Evolutionary conservation across 208 protist genomes (phyloP).

Genomic region (Leishmania amazonensis): DNA sequence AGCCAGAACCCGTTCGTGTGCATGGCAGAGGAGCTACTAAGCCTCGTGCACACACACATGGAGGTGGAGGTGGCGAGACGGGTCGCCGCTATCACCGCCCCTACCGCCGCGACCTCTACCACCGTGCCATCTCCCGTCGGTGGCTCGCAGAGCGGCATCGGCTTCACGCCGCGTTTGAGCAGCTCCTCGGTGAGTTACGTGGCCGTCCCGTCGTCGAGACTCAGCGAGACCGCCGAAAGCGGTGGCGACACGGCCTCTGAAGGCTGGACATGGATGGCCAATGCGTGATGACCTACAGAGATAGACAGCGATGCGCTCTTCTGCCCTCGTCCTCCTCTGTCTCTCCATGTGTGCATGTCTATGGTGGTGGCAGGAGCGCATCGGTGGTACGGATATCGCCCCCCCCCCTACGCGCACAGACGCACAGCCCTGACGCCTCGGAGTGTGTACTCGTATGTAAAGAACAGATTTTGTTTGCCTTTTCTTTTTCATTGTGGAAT

Average conservation of each 20-base stretch:
- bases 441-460: neutral
- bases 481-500: neutral
- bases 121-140: neutral
- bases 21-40: slow-evolving; percentile 37
- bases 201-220: neutral
- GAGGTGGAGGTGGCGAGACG: slow-evolving; percentile 30
- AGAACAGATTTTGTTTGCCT: neutral
- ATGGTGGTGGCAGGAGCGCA: neutral
- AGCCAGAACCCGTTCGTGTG: slow-evolving; percentile 45
- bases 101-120: slow-evolving; percentile 5
- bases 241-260: neutral
- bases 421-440: neutral
- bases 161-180: neutral
- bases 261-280: neutral
- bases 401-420: neutral
- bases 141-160: neutral
- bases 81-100: neutral
- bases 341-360: neutral
- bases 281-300: neutral
- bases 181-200: neutral
- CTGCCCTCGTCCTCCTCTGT: neutral
- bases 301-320: neutral
- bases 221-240: neutral
- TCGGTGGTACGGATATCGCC: neutral
- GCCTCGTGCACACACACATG: slow-evolving; percentile 23